Base-by-base conservation (phyloP, 1,284 basidiomycete species). In the Tilletiaria anomala region DNA sequence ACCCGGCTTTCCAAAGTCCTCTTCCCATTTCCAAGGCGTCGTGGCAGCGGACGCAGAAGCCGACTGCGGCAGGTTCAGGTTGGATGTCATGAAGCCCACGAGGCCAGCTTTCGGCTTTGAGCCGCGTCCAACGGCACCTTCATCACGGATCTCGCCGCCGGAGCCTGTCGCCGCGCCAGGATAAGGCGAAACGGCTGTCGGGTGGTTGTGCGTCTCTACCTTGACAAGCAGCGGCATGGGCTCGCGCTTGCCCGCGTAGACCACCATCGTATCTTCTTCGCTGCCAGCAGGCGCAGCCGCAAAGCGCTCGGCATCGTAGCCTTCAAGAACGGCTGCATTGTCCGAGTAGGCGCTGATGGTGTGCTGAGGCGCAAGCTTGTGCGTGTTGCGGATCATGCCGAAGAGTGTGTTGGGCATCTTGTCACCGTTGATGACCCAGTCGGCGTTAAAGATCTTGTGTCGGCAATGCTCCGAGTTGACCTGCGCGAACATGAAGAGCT, bases 401-500 rank as follows among this genome's bases (percentile, higher is more conserved):
- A 99, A 99, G 20, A 97, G 77, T 5, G 86, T 86, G 47, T 75
- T 73, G 47, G 82, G 76, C 62, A 78, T 74, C n/a, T 71, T 60
- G 29, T 73, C 59, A 4, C 75, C 80, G 60, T 93, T 83, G 53
- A 94, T 78, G 17, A 79, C 83, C 93, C 93, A 99, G 32, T 82
- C 76, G 0, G 93, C 89, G 66, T 99, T 99, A 74, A 97, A 99
- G 56, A 96, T 97, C 72, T 99, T 99, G 75, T 99, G 93, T 35
- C 93, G 77, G 69, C 93, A 99, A 68, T 97, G 93, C 70, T 99
- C 93, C 32, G 89, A 96, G 72, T 99, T 99, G 68, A 99, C 91
- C 68, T 99, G 93, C 14, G 93, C 91, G 67, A 97, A 99, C 91
- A 97, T 97, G 76, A 97, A 97, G 15, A 99, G 75, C 68, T 99